Conservation (phyloP, 768 basidiomycete species). For the Lentinula boryana region DNA sequence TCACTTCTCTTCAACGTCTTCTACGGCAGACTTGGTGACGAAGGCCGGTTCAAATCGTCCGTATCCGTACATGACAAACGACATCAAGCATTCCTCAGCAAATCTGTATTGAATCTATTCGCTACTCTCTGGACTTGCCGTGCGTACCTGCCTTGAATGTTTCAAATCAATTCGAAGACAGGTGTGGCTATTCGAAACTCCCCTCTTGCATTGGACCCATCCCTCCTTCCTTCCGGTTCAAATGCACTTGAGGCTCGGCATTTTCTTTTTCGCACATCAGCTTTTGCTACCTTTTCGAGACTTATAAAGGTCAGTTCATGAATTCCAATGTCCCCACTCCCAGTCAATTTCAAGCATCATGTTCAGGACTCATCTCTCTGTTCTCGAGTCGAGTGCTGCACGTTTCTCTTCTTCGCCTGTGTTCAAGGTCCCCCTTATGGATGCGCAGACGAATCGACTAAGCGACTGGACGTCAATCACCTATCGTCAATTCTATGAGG, state of each 20-base stretch:
- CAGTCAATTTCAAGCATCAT: slow-evolving; percentile 13
- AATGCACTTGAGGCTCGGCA: not conserved
- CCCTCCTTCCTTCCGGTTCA: not conserved
- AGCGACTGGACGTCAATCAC: slow-evolving; percentile 41
- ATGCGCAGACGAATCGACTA: slow-evolving; percentile 23
- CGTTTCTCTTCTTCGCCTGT: slow-evolving; percentile 38
- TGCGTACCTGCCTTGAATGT: slow-evolving; percentile 2
- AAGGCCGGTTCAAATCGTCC: not conserved
- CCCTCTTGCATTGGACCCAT: not conserved
- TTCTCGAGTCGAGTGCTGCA: slow-evolving; percentile 42
- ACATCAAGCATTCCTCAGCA: not conserved
- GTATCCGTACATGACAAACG: not conserved
- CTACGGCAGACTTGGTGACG: not conserved
- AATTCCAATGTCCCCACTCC: not conserved
- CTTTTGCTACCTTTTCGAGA: not conserved
- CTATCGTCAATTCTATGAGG: slow-evolving; percentile 44
- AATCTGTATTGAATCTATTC: not conserved
- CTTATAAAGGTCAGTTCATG: slow-evolving; percentile 9
- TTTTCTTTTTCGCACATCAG: not conserved
- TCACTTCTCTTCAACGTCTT: not conserved
- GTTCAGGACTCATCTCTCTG: slow-evolving; percentile 44
- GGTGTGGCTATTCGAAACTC: slow-evolving; percentile 5
- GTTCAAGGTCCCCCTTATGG: slow-evolving; percentile 45
- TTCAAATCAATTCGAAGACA: slow-evolving; percentile 2
- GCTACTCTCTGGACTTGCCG: not conserved